phyloP scores from a whole-genome alignment of 2,329 filamentous ascomycete genomes.

The Pseudophaeomoniella oleicola region DNA sequence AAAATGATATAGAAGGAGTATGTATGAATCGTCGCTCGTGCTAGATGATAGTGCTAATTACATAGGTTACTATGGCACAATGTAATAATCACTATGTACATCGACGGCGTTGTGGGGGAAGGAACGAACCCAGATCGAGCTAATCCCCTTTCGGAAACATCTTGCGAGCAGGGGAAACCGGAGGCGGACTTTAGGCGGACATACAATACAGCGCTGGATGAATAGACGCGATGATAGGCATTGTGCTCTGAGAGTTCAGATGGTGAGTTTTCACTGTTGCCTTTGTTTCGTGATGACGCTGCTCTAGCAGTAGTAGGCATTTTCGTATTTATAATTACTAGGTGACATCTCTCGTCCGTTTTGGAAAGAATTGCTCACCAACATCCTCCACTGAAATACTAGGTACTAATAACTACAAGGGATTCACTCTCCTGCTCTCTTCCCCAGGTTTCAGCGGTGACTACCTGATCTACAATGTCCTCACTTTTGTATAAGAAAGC shows the following conservation, averaged over 20 bases:
- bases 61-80: no score
- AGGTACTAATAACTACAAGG: not conserved
- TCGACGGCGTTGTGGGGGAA: no score
- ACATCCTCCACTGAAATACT: not conserved
- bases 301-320: not conserved
- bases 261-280: not conserved
- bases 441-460: not conserved
- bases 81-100: no score
- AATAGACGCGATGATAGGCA: no score
- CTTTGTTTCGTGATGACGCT: not conserved
- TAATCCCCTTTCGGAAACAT: not conserved
- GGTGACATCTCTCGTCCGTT: no score
- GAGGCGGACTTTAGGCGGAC: not conserved
- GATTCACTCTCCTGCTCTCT: no score
- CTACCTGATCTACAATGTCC: not conserved
- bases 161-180: not conserved
- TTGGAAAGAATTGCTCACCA: not conserved
- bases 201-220: no score
- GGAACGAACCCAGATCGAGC: constrained; percentile 12
- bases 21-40: no score
- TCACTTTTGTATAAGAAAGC: constrained; percentile 40
- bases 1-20: no score
- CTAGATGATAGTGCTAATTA: no score
- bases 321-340: no score
- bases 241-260: no score